Base-by-base conservation (phyloP, 2,329 filamentous ascomycete species). In the Thermothelomyces thermophilus region DNA sequence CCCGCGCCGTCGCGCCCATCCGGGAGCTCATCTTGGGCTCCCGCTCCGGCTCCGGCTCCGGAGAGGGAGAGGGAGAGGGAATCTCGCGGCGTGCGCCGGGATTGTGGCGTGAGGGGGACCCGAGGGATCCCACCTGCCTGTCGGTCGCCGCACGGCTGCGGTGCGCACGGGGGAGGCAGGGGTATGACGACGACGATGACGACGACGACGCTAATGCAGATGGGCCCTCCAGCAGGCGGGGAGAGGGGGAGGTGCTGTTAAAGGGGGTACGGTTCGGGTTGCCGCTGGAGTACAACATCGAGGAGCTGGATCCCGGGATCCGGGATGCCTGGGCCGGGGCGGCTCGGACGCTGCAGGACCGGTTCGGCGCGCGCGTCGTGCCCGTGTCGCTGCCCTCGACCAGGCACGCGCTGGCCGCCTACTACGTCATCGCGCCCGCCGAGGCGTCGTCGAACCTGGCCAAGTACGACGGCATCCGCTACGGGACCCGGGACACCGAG, bases 391-490 rank as follows among this genome's bases (percentile, higher is more conserved):
- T 98, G 4, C 90, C 91, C 0, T 81, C 84, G 0, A 98, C 91
- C 1, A 84, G 82, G 55, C 83, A 87, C 58, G 91, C 93, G 0
- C 79, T 98, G 0, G 87, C 90, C 17, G 87, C 93, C 30, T 98
- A 98, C 72, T 98, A 98, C 67, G 80, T 98, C 50, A 82, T 98
- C 49, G 94, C 93, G 0, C 89, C 93, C 0, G 91, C 93, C 14
- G 93, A 98, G 69, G 93, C 93, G 3, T 89, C 89, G 1, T 97
- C 91, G 14, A 98, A 98, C 62, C 79, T 98, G 2, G 88, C 93
- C 50, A 96, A 95, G 66, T 98, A 96, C 66, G 94, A 98, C 61
- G 93, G 93, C 17, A 82, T 97, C n/a, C 85, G 93, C 10, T 98
- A 95, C 67, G 93, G 93, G 1, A 74, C 73, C 17, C 76, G 52